Conservation (phyloP, 306 rosid genomes). For the Vicia faba region DNA sequence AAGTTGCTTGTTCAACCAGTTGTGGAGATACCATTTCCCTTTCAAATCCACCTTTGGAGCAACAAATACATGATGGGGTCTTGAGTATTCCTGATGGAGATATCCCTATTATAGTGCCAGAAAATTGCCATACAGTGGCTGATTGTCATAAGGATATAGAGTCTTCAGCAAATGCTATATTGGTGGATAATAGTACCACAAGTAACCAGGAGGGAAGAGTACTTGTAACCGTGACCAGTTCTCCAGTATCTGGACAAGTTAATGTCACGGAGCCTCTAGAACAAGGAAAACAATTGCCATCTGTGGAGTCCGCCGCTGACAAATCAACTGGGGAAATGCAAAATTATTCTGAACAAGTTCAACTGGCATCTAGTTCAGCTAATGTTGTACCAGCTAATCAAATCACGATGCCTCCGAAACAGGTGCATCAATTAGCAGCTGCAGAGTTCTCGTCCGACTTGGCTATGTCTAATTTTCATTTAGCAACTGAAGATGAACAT, state of each 20-base stretch:
- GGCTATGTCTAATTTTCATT: conserved; percentile 29
- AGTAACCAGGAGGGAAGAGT: conserved; percentile 47
- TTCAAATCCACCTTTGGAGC: conserved; percentile 36
- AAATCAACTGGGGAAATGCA: conserved; percentile 34
- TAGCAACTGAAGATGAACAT: conserved; percentile 36
- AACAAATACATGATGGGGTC: conserved; percentile 37
- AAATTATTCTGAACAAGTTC: conserved; percentile 33
- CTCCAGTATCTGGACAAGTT: conserved; percentile 33
- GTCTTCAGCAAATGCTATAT: conserved; percentile 20
- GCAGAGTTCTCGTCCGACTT: conserved; percentile 32
- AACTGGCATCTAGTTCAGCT: conserved; percentile 30
- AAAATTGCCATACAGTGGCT: conserved; percentile 36
- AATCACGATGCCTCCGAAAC: conserved; percentile 37
- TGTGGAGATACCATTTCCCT: conserved; percentile 26
- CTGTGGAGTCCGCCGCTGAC: conserved; percentile 41
- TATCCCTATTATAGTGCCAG: conserved; percentile 35
- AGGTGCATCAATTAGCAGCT: conserved; percentile 39
- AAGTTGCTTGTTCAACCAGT: conserved; percentile 33
- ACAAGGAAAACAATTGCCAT: conserved; percentile 40
- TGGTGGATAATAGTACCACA: conserved; percentile 39
- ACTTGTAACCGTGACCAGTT: conserved; percentile 33
- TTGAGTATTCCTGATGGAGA: conserved; percentile 34
- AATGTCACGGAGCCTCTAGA: conserved; percentile 35
- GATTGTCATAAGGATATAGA: conserved; percentile 37
- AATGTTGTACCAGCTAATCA: conserved; percentile 30